phyloP scores from a whole-genome alignment of 169 alveolate genomes.

The Sarcocystis neurona region DNA sequence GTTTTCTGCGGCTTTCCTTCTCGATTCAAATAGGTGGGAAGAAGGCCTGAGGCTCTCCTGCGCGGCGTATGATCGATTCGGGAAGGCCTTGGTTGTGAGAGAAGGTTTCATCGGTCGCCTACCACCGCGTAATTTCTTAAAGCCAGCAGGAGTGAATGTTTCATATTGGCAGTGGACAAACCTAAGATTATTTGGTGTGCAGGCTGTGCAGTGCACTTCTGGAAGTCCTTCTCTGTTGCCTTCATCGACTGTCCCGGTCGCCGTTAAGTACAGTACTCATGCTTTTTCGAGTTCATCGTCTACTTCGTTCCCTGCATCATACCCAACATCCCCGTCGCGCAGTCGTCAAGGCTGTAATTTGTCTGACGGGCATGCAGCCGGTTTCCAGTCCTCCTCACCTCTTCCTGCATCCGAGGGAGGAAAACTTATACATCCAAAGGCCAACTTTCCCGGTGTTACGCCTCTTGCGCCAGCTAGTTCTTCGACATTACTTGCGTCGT shows the following conservation, averaged over 20 bases:
- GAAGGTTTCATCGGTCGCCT: slow-evolving; percentile 11
- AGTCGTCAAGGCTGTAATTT: no score
- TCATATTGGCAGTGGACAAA: not conserved
- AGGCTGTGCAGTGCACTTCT: slow-evolving; percentile 17
- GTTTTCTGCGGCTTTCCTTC: not conserved
- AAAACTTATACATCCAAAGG: no score
- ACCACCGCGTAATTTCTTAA: not conserved
- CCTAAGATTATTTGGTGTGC: slow-evolving; percentile 10
- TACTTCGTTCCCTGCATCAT: no score
- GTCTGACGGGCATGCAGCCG: no score
- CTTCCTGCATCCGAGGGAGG: no score
- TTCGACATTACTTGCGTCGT: no score
- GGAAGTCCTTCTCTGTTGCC: not conserved
- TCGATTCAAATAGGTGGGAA: not conserved
- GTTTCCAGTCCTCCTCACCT: no score
- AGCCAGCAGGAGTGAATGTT: not conserved
- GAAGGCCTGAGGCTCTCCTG: not conserved
- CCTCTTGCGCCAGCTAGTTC: no score
- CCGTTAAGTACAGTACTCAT: no score
- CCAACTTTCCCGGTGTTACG: no score
- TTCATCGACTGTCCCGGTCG: not conserved
- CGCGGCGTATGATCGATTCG: not conserved
- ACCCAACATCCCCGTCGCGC: no score
- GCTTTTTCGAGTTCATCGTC: no score
- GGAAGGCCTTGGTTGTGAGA: not conserved